Evolutionary conservation across 2,329 filamentous ascomycete species (phyloP).

Genomic region (Dryadomyces quercivorus): DNA sequence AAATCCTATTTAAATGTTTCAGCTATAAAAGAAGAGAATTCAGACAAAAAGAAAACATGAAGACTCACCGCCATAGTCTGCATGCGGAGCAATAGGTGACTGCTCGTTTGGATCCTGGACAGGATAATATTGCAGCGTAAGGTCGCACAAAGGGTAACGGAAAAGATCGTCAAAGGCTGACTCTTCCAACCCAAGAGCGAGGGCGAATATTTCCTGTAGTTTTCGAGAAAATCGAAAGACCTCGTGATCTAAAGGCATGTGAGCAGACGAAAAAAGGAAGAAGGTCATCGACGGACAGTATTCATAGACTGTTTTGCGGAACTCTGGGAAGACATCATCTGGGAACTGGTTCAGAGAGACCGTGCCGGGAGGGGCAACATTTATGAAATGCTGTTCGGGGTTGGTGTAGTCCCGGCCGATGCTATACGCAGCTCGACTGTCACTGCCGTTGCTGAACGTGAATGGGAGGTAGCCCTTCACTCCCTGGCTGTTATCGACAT

Average conservation of each 20-base stretch:
- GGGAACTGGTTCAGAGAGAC: not conserved
- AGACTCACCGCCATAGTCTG: not conserved
- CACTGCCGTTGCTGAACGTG: not conserved
- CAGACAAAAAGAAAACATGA: no score
- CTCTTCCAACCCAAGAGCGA: slow-evolving; percentile 12
- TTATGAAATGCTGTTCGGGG: not conserved
- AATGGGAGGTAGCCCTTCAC: slow-evolving; percentile 5
- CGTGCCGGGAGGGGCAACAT: not conserved
- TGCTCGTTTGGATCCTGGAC: not conserved
- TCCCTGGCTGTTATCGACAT: slow-evolving; percentile 5
- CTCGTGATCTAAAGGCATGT: not conserved
- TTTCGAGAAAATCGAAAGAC: not conserved
- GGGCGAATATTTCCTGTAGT: slow-evolving; percentile 12
- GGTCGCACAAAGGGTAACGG: slow-evolving; percentile 19
- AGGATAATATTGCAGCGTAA: slow-evolving; percentile 3
- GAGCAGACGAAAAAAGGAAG: not conserved
- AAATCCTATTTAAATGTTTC: slow-evolving; percentile 14
- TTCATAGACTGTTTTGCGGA: slow-evolving; percentile 15
- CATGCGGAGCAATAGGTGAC: not conserved
- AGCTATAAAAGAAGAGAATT: not conserved
- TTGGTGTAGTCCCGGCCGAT: slow-evolving; percentile 1
- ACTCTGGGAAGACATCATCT: not conserved
- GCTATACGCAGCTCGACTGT: not conserved
- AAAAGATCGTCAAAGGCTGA: slow-evolving; percentile 27
- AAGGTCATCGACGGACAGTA: slow-evolving; percentile 18